Percentiles rank a stretch among this genome's conserved stretches.
phyloP scores from a whole-genome alignment of 2,329 filamentous ascomycete genomes.

The Claviceps digitariae region DNA sequence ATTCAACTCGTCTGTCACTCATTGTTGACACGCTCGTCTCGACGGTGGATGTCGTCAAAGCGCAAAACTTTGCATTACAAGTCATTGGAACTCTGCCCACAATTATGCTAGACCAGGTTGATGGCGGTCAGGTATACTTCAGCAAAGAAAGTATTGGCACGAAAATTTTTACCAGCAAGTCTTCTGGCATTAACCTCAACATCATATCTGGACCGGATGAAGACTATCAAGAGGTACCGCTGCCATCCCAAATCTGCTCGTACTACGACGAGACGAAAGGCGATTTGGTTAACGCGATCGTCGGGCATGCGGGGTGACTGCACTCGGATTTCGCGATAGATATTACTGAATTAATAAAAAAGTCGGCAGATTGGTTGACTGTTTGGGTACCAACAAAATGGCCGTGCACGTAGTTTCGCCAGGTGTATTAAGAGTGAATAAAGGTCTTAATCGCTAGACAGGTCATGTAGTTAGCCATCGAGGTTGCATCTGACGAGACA shows the following conservation, averaged over 20 bases:
- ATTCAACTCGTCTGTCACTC: slow-evolving; percentile 70
- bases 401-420: not conserved
- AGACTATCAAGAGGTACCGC: slow-evolving; percentile 74
- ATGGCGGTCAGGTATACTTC: slow-evolving; percentile 79
- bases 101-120: slow-evolving; percentile 82
- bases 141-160: slow-evolving; percentile 64
- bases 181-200: slow-evolving; percentile 74
- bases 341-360: not conserved
- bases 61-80: slow-evolving; percentile 85
- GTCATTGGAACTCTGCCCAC: slow-evolving; percentile 78
- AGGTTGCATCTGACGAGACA: not conserved
- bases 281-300: slow-evolving; percentile 80
- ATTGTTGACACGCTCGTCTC: slow-evolving; percentile 83
- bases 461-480: not conserved
- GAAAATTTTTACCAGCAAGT: slow-evolving; percentile 85
- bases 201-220: slow-evolving; percentile 56
- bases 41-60: slow-evolving; percentile 90
- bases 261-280: slow-evolving; percentile 57
- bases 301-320: slow-evolving; percentile 71
- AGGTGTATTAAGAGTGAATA: not conserved
- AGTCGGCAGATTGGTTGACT: not conserved
- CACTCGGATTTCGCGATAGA: no score
- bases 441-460: not conserved
- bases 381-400: not conserved
- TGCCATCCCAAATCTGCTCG: slow-evolving; percentile 83